Conservation (phyloP, 1,139 yeast genomes). For the Magnusiomyces sp. region DNA sequence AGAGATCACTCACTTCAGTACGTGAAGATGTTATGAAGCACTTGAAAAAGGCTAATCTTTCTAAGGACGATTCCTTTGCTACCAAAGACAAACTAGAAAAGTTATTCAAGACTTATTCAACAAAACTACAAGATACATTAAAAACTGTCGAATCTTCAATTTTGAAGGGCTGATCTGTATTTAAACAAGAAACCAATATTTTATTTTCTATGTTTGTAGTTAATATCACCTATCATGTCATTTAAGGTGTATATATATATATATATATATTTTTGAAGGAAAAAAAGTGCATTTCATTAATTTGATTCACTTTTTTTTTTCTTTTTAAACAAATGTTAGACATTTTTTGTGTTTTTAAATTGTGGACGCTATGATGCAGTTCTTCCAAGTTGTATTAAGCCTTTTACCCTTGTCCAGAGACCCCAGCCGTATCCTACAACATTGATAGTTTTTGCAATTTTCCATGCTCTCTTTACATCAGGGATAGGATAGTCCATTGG, state of each 20-base stretch:
- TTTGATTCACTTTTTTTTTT: too few relatives aligned
- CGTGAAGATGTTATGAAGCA: constrained; percentile 56
- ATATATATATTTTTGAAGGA: too few relatives aligned
- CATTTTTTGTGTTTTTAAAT: too few relatives aligned
- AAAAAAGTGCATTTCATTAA: too few relatives aligned
- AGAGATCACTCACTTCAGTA: constrained; percentile 49
- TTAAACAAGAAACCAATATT: too few relatives aligned
- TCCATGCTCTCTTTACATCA: constrained; percentile 79
- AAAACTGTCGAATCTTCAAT: constrained; percentile 30
- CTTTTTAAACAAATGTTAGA: too few relatives aligned
- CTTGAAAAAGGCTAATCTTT: constrained; percentile 47
- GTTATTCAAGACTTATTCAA: constrained; percentile 53
- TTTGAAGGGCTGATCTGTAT: constrained; percentile 7
- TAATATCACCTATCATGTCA: too few relatives aligned
- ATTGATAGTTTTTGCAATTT: constrained; percentile 70
- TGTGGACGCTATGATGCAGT: constrained; percentile 3
- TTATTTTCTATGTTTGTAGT: too few relatives aligned
- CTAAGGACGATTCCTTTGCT: constrained; percentile 33
- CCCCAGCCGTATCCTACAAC: constrained; percentile 75
- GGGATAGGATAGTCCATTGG: constrained; percentile 87
- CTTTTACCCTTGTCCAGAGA: constrained; percentile 55
- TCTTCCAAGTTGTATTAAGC: constrained; percentile 37
- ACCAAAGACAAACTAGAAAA: constrained; percentile 54
- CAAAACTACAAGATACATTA: constrained; percentile 48
- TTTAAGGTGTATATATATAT: too few relatives aligned